Percentiles rank a stretch among this genome's conserved stretches.
These are phyloP conservation scores for Lipomyces kockii DNA, from an alignment of 805 yeast species.

Conservation along the genomic window DNA sequence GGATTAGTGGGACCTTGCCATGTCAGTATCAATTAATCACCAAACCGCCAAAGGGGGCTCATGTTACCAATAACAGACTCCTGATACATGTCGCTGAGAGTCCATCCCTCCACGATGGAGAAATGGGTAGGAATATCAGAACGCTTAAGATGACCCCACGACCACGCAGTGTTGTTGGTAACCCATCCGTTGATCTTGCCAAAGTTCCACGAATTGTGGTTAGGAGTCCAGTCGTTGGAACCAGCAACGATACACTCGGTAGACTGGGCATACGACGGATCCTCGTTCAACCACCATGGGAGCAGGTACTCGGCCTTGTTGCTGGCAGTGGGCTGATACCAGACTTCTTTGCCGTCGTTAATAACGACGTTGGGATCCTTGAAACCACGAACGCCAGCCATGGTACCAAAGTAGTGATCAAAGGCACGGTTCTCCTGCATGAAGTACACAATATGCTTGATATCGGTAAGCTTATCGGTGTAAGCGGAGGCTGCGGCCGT, in stretches of 20 bases:
- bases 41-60: not conserved
- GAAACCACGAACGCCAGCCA: conserved; percentile 43
- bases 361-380: conserved; percentile 40
- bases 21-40: not conserved
- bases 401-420: conserved; percentile 40
- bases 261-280: conserved; percentile 32
- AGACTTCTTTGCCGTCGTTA: conserved; percentile 14
- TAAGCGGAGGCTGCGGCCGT: not conserved
- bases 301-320: conserved; percentile 33
- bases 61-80: conserved; percentile 38
- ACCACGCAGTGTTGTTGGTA: conserved; percentile 37
- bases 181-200: conserved; percentile 40
- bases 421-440: conserved; percentile 43
- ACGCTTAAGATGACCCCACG: conserved; percentile 39
- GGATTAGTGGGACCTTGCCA: conserved; percentile 37
- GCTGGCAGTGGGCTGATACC: conserved; percentile 30
- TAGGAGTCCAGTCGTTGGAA: conserved; percentile 41
- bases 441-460: conserved; percentile 37
- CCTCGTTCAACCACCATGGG: conserved; percentile 37
- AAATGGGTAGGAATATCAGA: conserved; percentile 40
- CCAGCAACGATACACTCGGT: conserved; percentile 40
- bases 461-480: conserved; percentile 11
- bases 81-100: conserved; percentile 41
- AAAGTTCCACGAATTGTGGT: conserved; percentile 40
- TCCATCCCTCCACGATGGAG: conserved; percentile 40